Evolutionary conservation across 2,329 filamentous ascomycete genomes (phyloP), one percentile per base, ranked within the genome.

Genomic region (Pyrenophora graminea): DNA sequence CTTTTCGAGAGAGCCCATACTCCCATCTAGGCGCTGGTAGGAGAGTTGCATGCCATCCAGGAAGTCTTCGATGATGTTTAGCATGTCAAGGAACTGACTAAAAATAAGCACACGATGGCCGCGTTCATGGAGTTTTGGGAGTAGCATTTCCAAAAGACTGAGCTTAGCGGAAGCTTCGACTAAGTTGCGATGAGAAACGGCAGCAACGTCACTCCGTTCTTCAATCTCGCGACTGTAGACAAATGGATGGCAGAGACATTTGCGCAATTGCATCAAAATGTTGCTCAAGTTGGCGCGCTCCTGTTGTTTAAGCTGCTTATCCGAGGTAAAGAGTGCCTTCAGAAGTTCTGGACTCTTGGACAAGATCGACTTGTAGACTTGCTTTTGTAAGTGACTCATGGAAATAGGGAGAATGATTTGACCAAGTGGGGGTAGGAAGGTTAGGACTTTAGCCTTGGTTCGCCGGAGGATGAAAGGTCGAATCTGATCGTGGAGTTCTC

Each of bases 391-490:
- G 12, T 91, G 80, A 1, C 90, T 92, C 92, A 97, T 97, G 2
- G 90, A 92, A n/a, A 99, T 87, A 0, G 94, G 94, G 4, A 99
- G 77, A 55, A 99, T 97, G 62, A 99, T 91, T 66, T 97, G 93
- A 1, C 89, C 88, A 84, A 99, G 91, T 0, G 93, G 87, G 0
- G 94, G 94, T 8, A 99, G 78, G 72, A 97, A 96, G 33, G 90
- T 93, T 45, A 99, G 79, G 0, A 97, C 93, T 55, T 93, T 87
- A 10, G 86, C 86, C 71, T 99, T 99, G 2, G 94, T 97, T 38
- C 94, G 86, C 39, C 87, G 82, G 25, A 88, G 73, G 62, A 88
- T 86, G 69, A 80, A 87, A 1, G 85, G 85, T 2, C 90, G 85
- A 55, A 97, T 95, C 67, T 92, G 82, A 2, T 88, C 83, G 64